Evolutionary conservation across 2,329 filamentous ascomycete genomes (phyloP).

Genomic region (Coleophoma eucalyptorum): DNA sequence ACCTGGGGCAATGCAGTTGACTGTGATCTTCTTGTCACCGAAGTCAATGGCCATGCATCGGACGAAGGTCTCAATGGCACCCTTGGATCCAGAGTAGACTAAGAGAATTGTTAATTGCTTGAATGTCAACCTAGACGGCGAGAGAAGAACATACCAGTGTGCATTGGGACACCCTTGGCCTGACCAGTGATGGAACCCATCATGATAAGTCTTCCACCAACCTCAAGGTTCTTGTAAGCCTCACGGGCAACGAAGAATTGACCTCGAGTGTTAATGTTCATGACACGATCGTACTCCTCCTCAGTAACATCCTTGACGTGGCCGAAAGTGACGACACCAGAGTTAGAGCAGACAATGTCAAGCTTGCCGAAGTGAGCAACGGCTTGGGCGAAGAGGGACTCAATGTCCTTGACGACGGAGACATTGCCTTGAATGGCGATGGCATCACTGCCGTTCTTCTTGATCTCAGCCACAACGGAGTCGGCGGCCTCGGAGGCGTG

Average conservation of each 20-base stretch:
- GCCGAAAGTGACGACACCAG: constrained; percentile 61
- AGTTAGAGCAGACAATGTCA: constrained; percentile 26
- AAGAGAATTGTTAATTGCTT: not conserved
- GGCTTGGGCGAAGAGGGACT: constrained; percentile 20
- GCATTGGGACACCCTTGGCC: constrained; percentile 64
- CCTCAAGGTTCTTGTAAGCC: constrained; percentile 65
- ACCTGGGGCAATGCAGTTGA: constrained; percentile 64
- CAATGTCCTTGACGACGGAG: constrained; percentile 36
- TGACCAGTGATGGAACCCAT: constrained; percentile 69
- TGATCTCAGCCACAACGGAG: constrained; percentile 60
- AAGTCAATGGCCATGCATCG: constrained; percentile 70
- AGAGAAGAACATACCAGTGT: constrained; percentile 35
- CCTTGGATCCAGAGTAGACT: constrained; percentile 73
- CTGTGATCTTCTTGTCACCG: constrained; percentile 63
- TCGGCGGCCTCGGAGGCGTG: constrained; percentile 62
- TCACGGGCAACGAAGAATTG: constrained; percentile 72
- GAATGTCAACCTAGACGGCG: too few relatives aligned
- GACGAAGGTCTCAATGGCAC: constrained; percentile 73
- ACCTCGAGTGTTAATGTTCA: constrained; percentile 63
- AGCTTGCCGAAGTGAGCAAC: constrained; percentile 25
- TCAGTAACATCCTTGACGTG: constrained; percentile 65
- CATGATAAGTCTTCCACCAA: constrained; percentile 67
- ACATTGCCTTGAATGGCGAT: constrained; percentile 58
- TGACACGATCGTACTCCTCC: constrained; percentile 70
- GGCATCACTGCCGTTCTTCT: constrained; percentile 43